phyloP scores from a whole-genome alignment of 2,329 filamentous ascomycete genomes.

The Trichoderma sp. region DNA sequence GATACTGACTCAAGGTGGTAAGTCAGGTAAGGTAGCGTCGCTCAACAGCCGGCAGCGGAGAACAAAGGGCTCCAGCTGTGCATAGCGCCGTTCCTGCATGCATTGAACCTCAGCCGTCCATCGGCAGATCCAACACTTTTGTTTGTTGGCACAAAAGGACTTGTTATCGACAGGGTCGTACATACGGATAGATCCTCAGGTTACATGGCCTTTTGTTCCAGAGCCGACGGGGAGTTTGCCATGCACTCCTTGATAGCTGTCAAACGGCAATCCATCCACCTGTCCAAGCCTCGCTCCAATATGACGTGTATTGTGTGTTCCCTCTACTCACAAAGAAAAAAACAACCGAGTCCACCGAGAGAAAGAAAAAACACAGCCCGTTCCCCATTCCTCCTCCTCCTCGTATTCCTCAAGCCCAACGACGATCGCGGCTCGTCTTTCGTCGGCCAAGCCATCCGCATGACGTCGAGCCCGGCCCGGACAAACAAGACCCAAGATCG shows the following conservation, averaged over 20 bases:
- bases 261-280: too few species aligned
- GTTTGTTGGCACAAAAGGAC: background rate
- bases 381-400: background rate
- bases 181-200: background rate
- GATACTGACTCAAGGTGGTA: too few species aligned
- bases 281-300: too few species aligned
- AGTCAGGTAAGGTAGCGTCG: background rate
- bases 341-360: too few species aligned
- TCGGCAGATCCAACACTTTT: background rate
- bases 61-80: background rate
- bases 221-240: background rate
- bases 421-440: slow-evolving; percentile 10
- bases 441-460: slow-evolving; percentile 12
- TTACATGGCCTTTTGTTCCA: background rate
- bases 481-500: slow-evolving; percentile 5
- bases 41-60: slow-evolving; percentile 16
- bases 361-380: too few species aligned
- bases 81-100: slow-evolving; percentile 21
- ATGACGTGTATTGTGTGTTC: too few species aligned
- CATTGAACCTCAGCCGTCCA: background rate
- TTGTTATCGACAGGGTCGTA: background rate
- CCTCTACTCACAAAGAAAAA: too few species aligned
- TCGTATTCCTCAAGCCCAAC: slow-evolving; percentile 1
- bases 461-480: slow-evolving; percentile 6
- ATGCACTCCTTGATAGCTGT: too few species aligned